Evolutionary conservation across 371 early-diverging fungal genomes (phyloP), one percentile per base, ranked within the genome.

Genomic region (Circinella umbellata): DNA sequence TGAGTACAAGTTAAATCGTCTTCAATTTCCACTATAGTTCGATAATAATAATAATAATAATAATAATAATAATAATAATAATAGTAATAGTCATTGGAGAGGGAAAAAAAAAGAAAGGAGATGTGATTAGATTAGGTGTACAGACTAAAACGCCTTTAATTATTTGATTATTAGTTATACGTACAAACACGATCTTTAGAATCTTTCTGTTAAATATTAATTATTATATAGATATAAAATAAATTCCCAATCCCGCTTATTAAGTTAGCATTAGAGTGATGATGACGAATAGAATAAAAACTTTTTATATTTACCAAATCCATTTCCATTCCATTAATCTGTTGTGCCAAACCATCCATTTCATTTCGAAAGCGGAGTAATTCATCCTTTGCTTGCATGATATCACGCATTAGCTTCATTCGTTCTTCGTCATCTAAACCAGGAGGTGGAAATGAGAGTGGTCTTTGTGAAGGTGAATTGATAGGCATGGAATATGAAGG

Each of bases 1-100:
- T 88, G 86, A 5, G 89, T 90, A 42, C 80, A 69, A 6, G 82
- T 80, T 60, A 90, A 69, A 62, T 82, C 83, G 61, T 89, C 82
- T 38, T 82, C 82, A 34, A 82, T 82, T 63, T 80, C 76, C 46
- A 46, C 80, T 80, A 68, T 51, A 13, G 37, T 69, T 61, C 69
- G 47, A 27, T 27, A 27, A 27, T 27, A 27, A 27, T 27, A 27
- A 27, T 27, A 27, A 2, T 27, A 27, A 27, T 27, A 27, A 27
- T 27, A 27, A 27, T 27, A 27, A 27, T 27, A 27, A 27, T 27
- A 27, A 27, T 27, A 27, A 27, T 27, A 27, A 27, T 27, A 27
- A 27, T 27, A 27, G 27, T 27, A 27, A 27, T 27, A 27, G 27
- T 27, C 27, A 27, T 27, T 27, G 27, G 2, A 27, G 27, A 27